Evolutionary conservation across 2,329 filamentous ascomycete species (phyloP).

Genomic region (Colletotrichum sp.): DNA sequence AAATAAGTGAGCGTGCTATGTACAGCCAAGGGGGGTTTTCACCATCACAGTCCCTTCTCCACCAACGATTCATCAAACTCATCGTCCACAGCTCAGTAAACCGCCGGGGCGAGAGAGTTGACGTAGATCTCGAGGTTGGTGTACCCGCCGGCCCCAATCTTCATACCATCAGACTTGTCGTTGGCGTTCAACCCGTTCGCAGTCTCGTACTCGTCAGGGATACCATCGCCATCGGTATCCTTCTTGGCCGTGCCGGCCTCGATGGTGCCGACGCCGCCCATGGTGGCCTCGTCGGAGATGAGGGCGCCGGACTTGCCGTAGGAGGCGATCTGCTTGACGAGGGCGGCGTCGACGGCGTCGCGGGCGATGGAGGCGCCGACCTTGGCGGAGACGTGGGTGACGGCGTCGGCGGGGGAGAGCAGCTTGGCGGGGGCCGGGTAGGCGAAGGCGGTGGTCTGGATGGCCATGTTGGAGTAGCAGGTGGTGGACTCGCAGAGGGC

Average conservation of each 20-base stretch:
- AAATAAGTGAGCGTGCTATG: background rate
- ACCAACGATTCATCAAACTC: background rate
- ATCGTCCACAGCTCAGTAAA: conserved; percentile 33
- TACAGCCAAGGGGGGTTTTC: background rate
- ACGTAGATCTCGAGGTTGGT: conserved; percentile 54
- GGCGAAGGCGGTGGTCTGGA: conserved; percentile 41
- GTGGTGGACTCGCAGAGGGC: conserved; percentile 43
- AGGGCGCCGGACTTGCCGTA: conserved; percentile 48
- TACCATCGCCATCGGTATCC: conserved; percentile 54
- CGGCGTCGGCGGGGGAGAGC: conserved; percentile 41
- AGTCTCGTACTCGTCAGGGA: conserved; percentile 52
- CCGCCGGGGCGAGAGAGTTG: conserved; percentile 46
- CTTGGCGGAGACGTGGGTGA: conserved; percentile 41
- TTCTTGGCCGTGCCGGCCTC: conserved; percentile 39
- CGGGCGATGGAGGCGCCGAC: conserved; percentile 49
- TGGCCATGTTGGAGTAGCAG: conserved; percentile 52
- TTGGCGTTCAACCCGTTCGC: conserved; percentile 44
- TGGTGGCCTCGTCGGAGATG: conserved; percentile 49
- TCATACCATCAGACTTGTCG: conserved; percentile 44
- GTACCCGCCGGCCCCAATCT: conserved; percentile 45
- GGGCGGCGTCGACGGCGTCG: conserved; percentile 46
- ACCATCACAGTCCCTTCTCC: background rate
- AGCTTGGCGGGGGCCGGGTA: conserved; percentile 47
- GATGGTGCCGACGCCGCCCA: conserved; percentile 44
- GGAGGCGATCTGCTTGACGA: conserved; percentile 48